Evolutionary conservation across 2,329 filamentous ascomycete genomes (phyloP).

Genomic region (Colletotrichum tabaci): DNA sequence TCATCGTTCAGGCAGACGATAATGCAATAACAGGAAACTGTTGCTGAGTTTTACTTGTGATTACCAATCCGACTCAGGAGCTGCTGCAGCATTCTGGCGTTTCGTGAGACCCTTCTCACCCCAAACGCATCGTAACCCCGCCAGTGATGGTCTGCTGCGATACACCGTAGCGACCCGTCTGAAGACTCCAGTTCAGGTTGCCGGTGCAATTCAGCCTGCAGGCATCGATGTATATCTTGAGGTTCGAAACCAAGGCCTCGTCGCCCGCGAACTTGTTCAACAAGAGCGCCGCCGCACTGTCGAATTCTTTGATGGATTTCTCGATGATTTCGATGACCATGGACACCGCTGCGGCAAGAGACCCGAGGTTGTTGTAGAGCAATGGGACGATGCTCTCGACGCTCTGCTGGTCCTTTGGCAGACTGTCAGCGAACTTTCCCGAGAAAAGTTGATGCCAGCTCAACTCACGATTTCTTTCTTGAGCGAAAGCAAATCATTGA

Average conservation of each 20-base stretch:
- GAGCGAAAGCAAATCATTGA: conserved; percentile 8
- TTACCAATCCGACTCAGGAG: background rate
- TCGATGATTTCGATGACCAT: conserved; percentile 10
- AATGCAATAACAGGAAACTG: background rate
- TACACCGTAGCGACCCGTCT: background rate
- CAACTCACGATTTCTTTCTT: conserved; percentile 9
- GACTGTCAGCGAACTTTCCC: background rate
- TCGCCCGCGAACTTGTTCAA: background rate
- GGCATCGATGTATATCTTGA: background rate
- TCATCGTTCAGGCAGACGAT: background rate
- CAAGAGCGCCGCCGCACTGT: background rate
- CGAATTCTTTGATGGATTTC: conserved; percentile 1
- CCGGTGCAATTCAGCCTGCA: background rate
- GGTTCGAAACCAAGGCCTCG: background rate
- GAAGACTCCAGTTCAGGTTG: background rate
- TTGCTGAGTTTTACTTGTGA: background rate
- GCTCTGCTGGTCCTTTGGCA: background rate
- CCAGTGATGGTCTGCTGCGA: background rate
- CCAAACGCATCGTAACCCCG: background rate
- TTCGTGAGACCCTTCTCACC: background rate
- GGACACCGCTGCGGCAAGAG: background rate
- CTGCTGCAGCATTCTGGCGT: background rate
- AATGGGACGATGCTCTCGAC: background rate
- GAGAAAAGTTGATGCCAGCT: background rate
- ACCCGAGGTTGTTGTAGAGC: background rate